Evolutionary conservation across 768 basidiomycete genomes (phyloP), one percentile per base, ranked within the genome.

Genomic region (Psilocybe tampanensis): DNA sequence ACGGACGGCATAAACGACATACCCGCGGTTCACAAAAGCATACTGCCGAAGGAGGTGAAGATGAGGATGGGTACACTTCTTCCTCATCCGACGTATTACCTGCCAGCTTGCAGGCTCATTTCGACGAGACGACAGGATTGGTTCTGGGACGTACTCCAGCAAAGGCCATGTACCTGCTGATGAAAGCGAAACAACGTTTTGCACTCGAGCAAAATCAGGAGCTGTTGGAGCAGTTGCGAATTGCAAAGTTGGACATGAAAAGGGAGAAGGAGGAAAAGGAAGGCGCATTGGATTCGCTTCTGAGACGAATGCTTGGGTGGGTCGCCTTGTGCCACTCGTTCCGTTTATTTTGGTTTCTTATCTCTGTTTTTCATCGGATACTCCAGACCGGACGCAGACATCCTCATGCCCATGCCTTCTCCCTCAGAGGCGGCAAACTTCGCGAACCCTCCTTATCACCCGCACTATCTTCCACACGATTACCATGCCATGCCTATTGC

Each of bases 171-270:
- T 95, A 95, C 69, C 76, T 74, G 60, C 79, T 74, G 58, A 80
- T 82, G 78, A 91, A 95, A 66, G 93, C 94, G 6, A 94, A 93
- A 66, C 80, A 88, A 68, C 76, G 75, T 48, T 89, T 86, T 66
- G 86, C 84, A 13, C 59, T 87, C 26, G 81, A 88, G 55, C 85
- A 90, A 64, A 86, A 92, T 59, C 84, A 84, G 29, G 74, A 76
- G 29, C 74, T 95, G 36, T 72, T 81, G 26, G 83, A 86, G 60
- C 89, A 95, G 68, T 72, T 92, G 60, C 79, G 82, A 33, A 72
- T 77, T 15, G 70, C 81, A 8, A 79, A 80, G 56, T 69, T 72
- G 3, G 86, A 91, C 60, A 67, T 78, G 52, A 75, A 76, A 60
- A 75, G 70, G 53, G 82, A 85, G 70, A 78, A 75, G 55, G 72